Evolutionary conservation across 1,284 basidiomycete species (phyloP).

Genomic region (Leccinum proliferum): DNA sequence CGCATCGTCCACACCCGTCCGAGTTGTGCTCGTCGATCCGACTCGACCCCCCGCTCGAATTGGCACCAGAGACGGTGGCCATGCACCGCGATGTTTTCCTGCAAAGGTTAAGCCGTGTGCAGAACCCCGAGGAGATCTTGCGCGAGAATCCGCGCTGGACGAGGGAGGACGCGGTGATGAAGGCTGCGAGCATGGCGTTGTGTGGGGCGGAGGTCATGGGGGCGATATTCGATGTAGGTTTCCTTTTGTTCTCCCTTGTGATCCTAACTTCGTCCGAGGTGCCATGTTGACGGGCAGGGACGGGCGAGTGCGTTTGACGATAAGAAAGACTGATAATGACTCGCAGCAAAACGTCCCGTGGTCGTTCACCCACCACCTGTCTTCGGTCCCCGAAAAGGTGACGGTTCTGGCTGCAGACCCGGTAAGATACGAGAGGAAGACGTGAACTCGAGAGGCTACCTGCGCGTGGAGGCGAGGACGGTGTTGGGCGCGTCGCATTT

Average conservation of each 20-base stretch:
- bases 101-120: not conserved
- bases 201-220: not conserved
- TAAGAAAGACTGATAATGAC: not conserved
- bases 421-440: conserved; percentile 7
- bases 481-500: conserved; percentile 9
- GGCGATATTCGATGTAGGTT: conserved; percentile 5
- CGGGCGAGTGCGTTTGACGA: no score
- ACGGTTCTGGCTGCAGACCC: conserved; percentile 18
- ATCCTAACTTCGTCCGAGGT: not conserved
- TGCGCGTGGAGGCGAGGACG: conserved; percentile 7
- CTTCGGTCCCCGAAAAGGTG: conserved; percentile 9
- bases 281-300: no score
- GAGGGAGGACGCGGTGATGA: conserved; percentile 1
- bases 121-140: not conserved
- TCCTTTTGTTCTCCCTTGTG: not conserved
- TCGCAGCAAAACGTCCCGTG: conserved; percentile 6
- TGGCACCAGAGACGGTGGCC: not conserved
- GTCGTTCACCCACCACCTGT: conserved; percentile 11
- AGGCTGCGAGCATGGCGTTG: not conserved
- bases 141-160: not conserved
- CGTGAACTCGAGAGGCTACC: conserved; percentile 6
- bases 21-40: conserved; percentile 16
- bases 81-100: not conserved
- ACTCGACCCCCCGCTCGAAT: conserved; percentile 9
- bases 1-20: conserved; percentile 2